Evolutionary conservation across 2,329 filamentous ascomycete species (phyloP).

Genomic region (Aspergillus persii): DNA sequence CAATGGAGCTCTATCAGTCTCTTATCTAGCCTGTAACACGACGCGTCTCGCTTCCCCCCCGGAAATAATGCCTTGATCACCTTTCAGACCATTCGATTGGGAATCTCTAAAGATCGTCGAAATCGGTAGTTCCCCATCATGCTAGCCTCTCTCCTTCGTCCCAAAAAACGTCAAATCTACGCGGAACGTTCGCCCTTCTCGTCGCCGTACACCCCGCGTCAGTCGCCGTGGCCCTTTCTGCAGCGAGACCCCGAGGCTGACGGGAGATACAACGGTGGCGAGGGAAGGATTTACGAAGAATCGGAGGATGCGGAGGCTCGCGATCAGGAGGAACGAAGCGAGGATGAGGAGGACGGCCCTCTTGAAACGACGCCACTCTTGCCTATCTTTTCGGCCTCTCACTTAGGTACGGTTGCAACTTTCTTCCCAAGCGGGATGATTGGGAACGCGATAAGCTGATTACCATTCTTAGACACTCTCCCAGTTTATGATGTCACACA

Average conservation of each 20-base stretch:
- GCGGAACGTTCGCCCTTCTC: slow-evolving; percentile 29
- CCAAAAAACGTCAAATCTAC: slow-evolving; percentile 26
- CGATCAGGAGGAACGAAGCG: slow-evolving; percentile 39
- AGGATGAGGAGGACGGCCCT: slow-evolving; percentile 44
- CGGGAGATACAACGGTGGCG: slow-evolving; percentile 20
- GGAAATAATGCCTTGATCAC: background rate
- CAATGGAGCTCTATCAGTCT: background rate
- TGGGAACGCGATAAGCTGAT: background rate
- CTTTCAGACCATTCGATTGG: background rate
- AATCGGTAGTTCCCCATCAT: slow-evolving; percentile 15
- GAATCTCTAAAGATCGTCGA: background rate
- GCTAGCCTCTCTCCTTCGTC: slow-evolving; percentile 32
- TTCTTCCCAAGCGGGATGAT: background rate
- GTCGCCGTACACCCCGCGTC: slow-evolving; percentile 25
- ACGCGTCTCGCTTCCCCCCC: background rate
- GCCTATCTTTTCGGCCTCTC: slow-evolving; percentile 75
- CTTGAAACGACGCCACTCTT: slow-evolving; percentile 56
- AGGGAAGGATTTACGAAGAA: slow-evolving; percentile 30
- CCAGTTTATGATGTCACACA: slow-evolving; percentile 91
- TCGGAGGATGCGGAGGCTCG: slow-evolving; percentile 42
- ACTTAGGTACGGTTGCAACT: slow-evolving; percentile 60
- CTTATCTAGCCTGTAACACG: background rate
- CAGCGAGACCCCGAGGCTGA: slow-evolving; percentile 11
- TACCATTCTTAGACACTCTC: slow-evolving; percentile 63
- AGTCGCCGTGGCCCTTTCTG: slow-evolving; percentile 21